phyloP scores from a whole-genome alignment of 805 yeast genomes.

The Wickerhamia fluorescens region DNA sequence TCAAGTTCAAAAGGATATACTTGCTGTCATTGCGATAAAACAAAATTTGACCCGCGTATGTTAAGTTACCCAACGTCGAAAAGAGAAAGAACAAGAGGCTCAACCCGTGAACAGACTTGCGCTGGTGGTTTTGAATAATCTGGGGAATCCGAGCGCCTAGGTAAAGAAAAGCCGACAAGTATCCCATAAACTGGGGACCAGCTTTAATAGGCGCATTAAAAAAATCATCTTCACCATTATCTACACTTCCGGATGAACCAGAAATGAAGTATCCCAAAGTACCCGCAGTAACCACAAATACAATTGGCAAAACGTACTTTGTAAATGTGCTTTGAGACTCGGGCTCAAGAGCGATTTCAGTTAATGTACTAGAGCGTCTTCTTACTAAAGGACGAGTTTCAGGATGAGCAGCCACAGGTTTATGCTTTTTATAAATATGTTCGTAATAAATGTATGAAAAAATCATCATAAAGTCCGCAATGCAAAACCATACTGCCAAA shows the following conservation, averaged over 20 bases:
- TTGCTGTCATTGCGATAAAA: constrained; percentile 55
- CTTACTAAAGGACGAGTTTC: constrained; percentile 29
- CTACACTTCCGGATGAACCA: constrained; percentile 21
- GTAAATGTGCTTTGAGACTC: constrained; percentile 39
- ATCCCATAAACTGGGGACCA: constrained; percentile 67
- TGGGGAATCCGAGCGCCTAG: constrained; percentile 74
- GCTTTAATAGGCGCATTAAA: constrained; percentile 23
- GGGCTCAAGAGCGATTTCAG: constrained; percentile 43
- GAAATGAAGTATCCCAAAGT: constrained; percentile 50
- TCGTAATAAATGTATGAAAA: constrained; percentile 53
- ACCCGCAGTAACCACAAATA: constrained; percentile 60
- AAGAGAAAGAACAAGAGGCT: constrained; percentile 73
- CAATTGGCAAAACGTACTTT: constrained; percentile 50
- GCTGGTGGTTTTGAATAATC: constrained; percentile 66
- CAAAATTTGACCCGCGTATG: constrained; percentile 69
- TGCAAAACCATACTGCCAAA: constrained; percentile 69
- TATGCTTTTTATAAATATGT: constrained; percentile 21
- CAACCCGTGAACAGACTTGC: constrained; percentile 80
- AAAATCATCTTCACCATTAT: constrained; percentile 10
- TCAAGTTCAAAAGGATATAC: constrained; percentile 54
- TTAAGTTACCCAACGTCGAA: constrained; percentile 66
- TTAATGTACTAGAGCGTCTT: constrained; percentile 47
- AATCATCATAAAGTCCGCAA: constrained; percentile 59
- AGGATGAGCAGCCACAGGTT: constrained; percentile 6
- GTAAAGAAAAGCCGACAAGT: constrained; percentile 60